These are phyloP conservation scores for Trichosanthes cucumerina DNA, from an alignment of 306 rosid species.

Conservation along the genomic window DNA sequence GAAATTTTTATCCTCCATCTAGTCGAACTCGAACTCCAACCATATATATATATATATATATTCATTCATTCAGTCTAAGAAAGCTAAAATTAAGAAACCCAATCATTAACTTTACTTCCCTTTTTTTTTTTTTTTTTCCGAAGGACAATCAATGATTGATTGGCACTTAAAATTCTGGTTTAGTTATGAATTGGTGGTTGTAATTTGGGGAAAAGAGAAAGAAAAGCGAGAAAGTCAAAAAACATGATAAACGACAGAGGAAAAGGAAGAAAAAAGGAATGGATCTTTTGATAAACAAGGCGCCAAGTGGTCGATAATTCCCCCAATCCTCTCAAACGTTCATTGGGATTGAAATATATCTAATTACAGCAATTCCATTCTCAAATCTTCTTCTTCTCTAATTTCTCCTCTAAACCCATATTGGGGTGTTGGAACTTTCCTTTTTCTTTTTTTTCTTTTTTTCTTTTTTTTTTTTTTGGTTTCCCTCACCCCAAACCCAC, in stretches of 20 bases:
- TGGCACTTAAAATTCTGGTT: not conserved
- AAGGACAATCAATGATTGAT: not conserved
- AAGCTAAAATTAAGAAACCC: not conserved
- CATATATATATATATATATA: too few relatives aligned
- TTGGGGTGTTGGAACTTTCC: not conserved
- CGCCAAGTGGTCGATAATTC: not conserved
- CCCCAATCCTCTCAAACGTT: not conserved
- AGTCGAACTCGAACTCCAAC: too few relatives aligned
- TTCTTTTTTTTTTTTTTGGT: not conserved
- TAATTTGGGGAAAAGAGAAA: not conserved
- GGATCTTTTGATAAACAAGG: not conserved
- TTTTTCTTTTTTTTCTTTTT: not conserved
- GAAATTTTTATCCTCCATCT: too few relatives aligned
- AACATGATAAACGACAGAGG: not conserved
- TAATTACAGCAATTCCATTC: not conserved
- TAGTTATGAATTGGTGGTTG: not conserved
- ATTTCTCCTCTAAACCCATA: slow-evolving; percentile 9
- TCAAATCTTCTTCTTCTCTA: not conserved
- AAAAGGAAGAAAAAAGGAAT: not conserved
- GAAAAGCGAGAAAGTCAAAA: not conserved
- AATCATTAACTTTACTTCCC: not conserved
- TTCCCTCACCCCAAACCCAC: not conserved
- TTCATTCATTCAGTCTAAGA: too few relatives aligned
- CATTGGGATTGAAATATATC: not conserved
- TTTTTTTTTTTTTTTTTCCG: not conserved